Base-by-base conservation (phyloP, 805 yeast genomes). In the Komagataella ulmi region DNA sequence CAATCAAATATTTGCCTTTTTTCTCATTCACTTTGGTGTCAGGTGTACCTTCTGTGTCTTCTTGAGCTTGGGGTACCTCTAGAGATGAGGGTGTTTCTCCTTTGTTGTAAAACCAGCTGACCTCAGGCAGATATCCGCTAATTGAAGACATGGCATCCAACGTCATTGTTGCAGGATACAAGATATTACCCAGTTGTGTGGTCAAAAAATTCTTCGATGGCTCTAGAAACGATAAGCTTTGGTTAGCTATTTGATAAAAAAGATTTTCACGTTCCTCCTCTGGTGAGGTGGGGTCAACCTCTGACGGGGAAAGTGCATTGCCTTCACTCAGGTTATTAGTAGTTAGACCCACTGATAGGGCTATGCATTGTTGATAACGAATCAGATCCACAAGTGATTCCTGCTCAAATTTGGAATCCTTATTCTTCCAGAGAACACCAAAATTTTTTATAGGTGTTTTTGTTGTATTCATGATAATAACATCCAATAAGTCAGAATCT, bases 381-480 rank as follows among this genome's bases (percentile, higher is more conserved):
- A 59, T 50, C 7, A 65, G 48, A 23, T 54, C 57, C 1, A 49
- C 49, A 5, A 61, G 30, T 10, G 64, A 62, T 2, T 54, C 54
- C 17, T 56, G 54, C 6, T 56, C 50, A 10, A 59, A 57, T 55
- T 49, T 55, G 5, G 62, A 58, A 14, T 51, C 46, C 18, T 54
- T 48, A 45, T 58, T 55, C 24, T 54, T 40, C 48, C 59, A 62
- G 7, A 67, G 43, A 2, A 61, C 57, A 0, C 71, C 71, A 57
- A 62, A 66, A 49, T 65, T 61, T 50, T 65, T 60, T 3, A 60
- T 54, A 2, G 67, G 66, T 1, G 57, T 52, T 65, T 66, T 58
- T 50, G 61, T 64, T 3, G 65, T 61, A 54, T 61, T 65, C 48
- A 63, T 7, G 1, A 64, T 50, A 17, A 62, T 19, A 1, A 62